Conservation (phyloP, 1,284 basidiomycete genomes). For the Cryptococcus sp. region DNA sequence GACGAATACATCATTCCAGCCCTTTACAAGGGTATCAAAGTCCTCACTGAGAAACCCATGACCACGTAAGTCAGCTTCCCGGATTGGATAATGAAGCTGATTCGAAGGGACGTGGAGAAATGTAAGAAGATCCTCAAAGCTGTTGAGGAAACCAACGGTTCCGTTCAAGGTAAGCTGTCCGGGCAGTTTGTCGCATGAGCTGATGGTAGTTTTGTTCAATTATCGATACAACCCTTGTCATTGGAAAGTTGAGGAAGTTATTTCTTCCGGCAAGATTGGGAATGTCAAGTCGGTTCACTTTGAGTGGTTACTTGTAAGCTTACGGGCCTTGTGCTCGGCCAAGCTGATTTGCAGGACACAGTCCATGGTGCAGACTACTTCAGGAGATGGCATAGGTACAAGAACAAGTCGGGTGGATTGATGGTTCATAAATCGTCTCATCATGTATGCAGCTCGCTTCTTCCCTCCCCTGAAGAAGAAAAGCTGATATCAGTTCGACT, state of each 20-base stretch:
- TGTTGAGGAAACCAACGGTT: slow-evolving; percentile 48
- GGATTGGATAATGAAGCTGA: not conserved
- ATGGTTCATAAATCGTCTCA: slow-evolving; percentile 58
- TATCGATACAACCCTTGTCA: slow-evolving; percentile 57
- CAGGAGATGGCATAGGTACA: slow-evolving; percentile 56
- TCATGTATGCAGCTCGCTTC: slow-evolving; percentile 37
- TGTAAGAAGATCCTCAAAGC: slow-evolving; percentile 53
- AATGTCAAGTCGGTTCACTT: slow-evolving; percentile 57
- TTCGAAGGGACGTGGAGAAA: slow-evolving; percentile 50
- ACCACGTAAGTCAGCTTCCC: slow-evolving; percentile 46
- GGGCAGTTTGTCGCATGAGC: slow-evolving; percentile 4
- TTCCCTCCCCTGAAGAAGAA: not conserved
- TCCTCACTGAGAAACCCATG: slow-evolving; percentile 58
- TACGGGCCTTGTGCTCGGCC: slow-evolving; percentile 25
- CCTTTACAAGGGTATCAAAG: slow-evolving; percentile 40
- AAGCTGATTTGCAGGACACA: slow-evolving; percentile 25
- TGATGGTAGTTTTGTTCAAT: slow-evolving; percentile 38
- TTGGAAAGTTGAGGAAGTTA: slow-evolving; percentile 55
- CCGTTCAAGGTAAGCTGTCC: slow-evolving; percentile 38
- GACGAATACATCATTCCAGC: slow-evolving; percentile 52
- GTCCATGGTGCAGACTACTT: slow-evolving; percentile 60
- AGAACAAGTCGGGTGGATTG: slow-evolving; percentile 53
- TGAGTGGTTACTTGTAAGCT: slow-evolving; percentile 53
- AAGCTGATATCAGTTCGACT: slow-evolving; percentile 27
- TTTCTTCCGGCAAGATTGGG: slow-evolving; percentile 55